Evolutionary conservation across 2,329 filamentous ascomycete genomes (phyloP).

Genomic region (Botrytis aclada): DNA sequence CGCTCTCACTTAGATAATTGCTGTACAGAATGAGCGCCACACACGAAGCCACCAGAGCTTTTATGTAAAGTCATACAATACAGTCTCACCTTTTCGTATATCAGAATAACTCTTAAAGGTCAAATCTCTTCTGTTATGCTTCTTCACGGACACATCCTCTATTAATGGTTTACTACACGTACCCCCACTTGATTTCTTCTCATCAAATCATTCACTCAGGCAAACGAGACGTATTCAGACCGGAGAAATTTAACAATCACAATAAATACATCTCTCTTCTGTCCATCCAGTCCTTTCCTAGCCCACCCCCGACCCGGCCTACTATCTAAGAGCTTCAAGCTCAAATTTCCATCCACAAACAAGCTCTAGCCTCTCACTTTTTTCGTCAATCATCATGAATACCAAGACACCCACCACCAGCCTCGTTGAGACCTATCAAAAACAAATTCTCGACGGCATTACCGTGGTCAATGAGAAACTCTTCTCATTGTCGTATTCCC

Average conservation of each 20-base stretch:
- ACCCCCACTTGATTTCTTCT: not conserved
- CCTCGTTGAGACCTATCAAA: not conserved
- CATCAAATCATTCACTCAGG: not conserved
- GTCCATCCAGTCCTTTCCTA: fast-evolving
- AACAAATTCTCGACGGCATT: not conserved
- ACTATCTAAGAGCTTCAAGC: not conserved
- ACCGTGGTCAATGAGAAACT: not conserved
- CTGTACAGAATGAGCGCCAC: not conserved
- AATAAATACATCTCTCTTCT: not conserved
- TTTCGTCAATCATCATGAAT: not conserved
- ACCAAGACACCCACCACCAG: not conserved
- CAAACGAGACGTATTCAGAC: not conserved
- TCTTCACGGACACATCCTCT: not conserved
- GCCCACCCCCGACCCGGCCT: not conserved
- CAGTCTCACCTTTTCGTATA: not conserved
- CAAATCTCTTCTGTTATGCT: not conserved
- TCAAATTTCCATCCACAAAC: not conserved
- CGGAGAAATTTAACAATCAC: not conserved
- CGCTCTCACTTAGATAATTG: not conserved
- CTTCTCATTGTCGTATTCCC: not conserved
- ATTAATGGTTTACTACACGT: not conserved
- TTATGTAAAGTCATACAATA: not conserved
- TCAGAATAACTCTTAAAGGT: not conserved
- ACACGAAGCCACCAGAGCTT: not conserved
- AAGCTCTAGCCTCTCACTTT: not conserved